Conservation (phyloP, 2,329 filamentous ascomycete genomes). For the Teratosphaeria zuluensis region DNA sequence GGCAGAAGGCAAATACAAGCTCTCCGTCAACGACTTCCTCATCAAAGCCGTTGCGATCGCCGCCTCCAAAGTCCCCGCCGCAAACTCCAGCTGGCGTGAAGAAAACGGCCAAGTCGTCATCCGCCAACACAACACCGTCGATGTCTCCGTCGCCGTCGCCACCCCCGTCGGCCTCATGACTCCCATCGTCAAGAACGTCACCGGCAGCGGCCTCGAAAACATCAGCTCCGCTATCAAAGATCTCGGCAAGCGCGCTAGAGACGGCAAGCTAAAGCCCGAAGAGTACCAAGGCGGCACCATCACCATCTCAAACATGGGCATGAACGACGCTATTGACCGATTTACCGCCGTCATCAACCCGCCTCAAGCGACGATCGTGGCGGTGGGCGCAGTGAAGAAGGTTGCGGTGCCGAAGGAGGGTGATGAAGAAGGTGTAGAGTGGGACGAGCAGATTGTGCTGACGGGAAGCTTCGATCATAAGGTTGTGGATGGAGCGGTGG, state of each 20-base stretch:
- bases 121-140: constrained; percentile 84
- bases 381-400: constrained; percentile 91
- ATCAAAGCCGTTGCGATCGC: constrained; percentile 91
- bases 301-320: constrained; percentile 99
- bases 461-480: constrained; percentile 98
- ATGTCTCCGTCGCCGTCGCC: constrained; percentile 91
- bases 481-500: constrained; percentile 92
- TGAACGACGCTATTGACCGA: constrained; percentile 92
- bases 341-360: constrained; percentile 99
- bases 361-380: constrained; percentile 89
- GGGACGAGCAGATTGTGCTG: constrained; percentile 94
- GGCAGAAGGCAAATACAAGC: constrained; percentile 90
- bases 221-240: constrained; percentile 91
- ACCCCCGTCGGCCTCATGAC: constrained; percentile 94
- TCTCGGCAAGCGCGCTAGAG: constrained; percentile 88
- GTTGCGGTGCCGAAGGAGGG: constrained; percentile 78
- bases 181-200: constrained; percentile 85
- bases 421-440: constrained; percentile 69
- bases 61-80: constrained; percentile 84
- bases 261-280: constrained; percentile 98
- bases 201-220: constrained; percentile 72
- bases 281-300: constrained; percentile 99
- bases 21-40: constrained; percentile 99
- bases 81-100: constrained; percentile 87
- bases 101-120: constrained; percentile 69